Evolutionary conservation across 2,329 filamentous ascomycete species (phyloP), one percentile per base, ranked within the genome.

Genomic region (Ascochyta lentis): DNA sequence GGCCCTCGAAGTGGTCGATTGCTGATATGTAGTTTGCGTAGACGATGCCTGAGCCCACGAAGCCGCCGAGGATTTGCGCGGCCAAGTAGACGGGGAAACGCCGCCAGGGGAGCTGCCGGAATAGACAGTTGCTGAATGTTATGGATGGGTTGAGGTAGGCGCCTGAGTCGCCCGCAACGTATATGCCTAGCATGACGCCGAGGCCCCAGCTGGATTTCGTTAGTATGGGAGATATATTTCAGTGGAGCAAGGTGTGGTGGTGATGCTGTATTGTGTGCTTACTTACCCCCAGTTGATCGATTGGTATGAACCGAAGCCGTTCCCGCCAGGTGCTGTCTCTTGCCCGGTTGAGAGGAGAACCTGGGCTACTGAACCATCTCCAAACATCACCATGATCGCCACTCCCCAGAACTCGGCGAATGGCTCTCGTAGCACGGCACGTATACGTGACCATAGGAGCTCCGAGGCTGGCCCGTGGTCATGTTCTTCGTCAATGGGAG

Each of bases 51-150:
- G 78, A 73, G 15, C 82, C 89, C 2, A 79, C 76, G 77, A 91
- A 89, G 37, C 84, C 88, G 3, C 89, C 89, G 0, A 91, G 80
- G 4, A 88, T 64, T 68, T 91, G 89, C 0, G 88, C 84, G 2
- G 87, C 51, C 34, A 84, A 78, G 72, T 91, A 91, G n/a, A 87
- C 73, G 1, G 88, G 88, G 59, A 90, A 86, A 35, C 88, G 86
- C 40, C 84, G 81, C 86, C 88, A 90, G 6, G 89, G 87, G 26
- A 89, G 82, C 49, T 84, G 83, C 49, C 89, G 85, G 71, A 84
- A 89, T 43, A 91, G 74, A 67, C 88, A 90, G 74, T 87, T 89
- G 56, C 84, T 81, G 26, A 91, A 80, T 1, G 88, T 90, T 15
- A 91, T 83, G n/a, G 87, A 89, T 0, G 89, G 75, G 47, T 80